Conservation (phyloP, 1,284 basidiomycete species). For the Boletus sp. region DNA sequence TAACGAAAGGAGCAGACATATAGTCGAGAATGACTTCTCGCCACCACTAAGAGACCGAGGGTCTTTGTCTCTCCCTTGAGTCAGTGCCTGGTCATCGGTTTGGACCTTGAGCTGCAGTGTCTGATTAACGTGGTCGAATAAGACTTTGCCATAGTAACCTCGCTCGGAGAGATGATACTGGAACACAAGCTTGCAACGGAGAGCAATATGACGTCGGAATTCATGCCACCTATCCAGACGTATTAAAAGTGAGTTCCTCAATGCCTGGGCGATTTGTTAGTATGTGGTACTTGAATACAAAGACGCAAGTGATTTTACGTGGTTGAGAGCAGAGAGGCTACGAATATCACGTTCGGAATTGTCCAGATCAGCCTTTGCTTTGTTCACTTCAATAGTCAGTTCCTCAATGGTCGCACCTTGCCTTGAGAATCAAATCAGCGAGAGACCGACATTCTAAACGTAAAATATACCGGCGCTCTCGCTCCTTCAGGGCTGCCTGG, state of each 20-base stretch:
- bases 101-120: constrained; percentile 74
- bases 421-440: constrained; percentile 37
- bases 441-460: neutral
- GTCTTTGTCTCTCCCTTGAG: constrained; percentile 68
- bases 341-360: constrained; percentile 58
- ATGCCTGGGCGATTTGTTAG: constrained; percentile 39
- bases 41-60: constrained; percentile 85
- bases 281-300: neutral
- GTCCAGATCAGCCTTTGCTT: constrained; percentile 52
- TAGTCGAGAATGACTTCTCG: constrained; percentile 96
- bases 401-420: constrained; percentile 78
- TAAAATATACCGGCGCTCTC: constrained; percentile 57
- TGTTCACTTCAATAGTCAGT: constrained; percentile 65
- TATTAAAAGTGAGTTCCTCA: constrained; percentile 59
- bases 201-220: constrained; percentile 81
- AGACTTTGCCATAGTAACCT: constrained; percentile 79
- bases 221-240: constrained; percentile 80
- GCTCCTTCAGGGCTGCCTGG: constrained; percentile 62
- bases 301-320: constrained; percentile 37
- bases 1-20: constrained; percentile 86
- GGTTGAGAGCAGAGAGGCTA: constrained; percentile 60
- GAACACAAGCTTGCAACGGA: constrained; percentile 84
- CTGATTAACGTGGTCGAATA: constrained; percentile 76
- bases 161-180: constrained; percentile 78
- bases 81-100: constrained; percentile 71